Conservation (phyloP, 2,329 filamentous ascomycete species). For the Diplodia corticola region DNA sequence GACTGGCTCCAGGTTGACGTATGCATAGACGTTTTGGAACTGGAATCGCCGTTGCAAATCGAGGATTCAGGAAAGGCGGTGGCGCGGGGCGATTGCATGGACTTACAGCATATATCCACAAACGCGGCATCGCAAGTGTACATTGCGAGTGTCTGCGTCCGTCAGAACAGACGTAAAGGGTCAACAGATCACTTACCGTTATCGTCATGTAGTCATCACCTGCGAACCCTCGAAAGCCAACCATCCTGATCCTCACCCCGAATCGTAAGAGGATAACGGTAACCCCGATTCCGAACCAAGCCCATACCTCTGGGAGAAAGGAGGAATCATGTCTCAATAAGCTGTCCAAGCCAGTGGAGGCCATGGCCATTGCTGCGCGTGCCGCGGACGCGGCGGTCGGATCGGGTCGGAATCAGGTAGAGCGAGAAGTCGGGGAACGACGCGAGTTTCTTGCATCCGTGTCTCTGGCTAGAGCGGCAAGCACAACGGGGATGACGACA, state of each 20-base stretch:
- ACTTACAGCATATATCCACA: conserved; percentile 39
- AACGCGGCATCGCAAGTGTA: conserved; percentile 41
- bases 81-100: not conserved
- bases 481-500: no score
- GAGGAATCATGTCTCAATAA: conserved; percentile 1
- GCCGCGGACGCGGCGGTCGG: not conserved
- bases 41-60: not conserved
- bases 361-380: not conserved
- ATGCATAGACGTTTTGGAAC: not conserved
- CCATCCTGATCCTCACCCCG: conserved; percentile 40
- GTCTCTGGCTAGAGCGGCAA: not conserved
- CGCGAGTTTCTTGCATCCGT: not conserved
- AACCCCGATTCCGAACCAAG: conserved; percentile 35
- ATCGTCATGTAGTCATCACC: conserved; percentile 44
- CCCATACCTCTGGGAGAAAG: conserved; percentile 9
- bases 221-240: conserved; percentile 40
- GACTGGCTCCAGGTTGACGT: not conserved
- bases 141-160: conserved; percentile 28
- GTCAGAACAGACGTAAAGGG: not conserved
- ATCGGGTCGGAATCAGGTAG: not conserved
- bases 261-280: conserved; percentile 38
- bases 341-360: not conserved
- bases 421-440: not conserved
- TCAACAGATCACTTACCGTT: conserved; percentile 27
- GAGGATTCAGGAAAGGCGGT: not conserved